Evolutionary conservation across 345 rosid genomes (phyloP).

Genomic region (Citrus mangshanensis): DNA sequence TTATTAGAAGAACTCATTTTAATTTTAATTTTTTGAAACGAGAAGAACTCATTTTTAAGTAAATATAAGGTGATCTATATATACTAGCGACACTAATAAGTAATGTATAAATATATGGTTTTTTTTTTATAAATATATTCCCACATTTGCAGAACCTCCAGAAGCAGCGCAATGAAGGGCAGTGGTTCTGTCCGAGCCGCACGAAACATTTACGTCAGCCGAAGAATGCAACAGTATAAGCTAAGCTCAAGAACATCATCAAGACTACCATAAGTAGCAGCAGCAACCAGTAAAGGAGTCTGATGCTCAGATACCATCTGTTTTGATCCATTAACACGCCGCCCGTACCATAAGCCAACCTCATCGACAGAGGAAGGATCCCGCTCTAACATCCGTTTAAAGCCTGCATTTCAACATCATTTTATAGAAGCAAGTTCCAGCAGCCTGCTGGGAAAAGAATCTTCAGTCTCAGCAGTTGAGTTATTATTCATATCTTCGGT

Average conservation of each 20-base stretch:
- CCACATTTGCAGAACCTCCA: conserved; percentile 46
- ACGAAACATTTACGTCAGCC: conserved; percentile 38
- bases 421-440: conserved; percentile 43
- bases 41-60: background rate
- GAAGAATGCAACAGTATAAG: conserved; percentile 24
- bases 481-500: conserved; percentile 24
- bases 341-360: conserved; percentile 38
- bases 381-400: conserved; percentile 21
- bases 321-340: conserved; percentile 38
- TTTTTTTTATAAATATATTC: too few species aligned
- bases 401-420: conserved; percentile 32
- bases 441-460: conserved; percentile 31
- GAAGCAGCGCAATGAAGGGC: conserved; percentile 82
- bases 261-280: conserved; percentile 46
- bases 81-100: too few species aligned
- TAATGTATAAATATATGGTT: too few species aligned
- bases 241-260: conserved; percentile 32
- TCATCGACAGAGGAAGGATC: conserved; percentile 30
- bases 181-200: conserved; percentile 52
- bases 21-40: too few species aligned
- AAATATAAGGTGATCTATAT: background rate
- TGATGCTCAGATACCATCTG: conserved; percentile 43
- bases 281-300: conserved; percentile 63
- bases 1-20: background rate
- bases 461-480: conserved; percentile 25